These are phyloP conservation scores for Thymus mandschuricus DNA, from an alignment of 257 asterid species.

Conservation along the genomic window DNA sequence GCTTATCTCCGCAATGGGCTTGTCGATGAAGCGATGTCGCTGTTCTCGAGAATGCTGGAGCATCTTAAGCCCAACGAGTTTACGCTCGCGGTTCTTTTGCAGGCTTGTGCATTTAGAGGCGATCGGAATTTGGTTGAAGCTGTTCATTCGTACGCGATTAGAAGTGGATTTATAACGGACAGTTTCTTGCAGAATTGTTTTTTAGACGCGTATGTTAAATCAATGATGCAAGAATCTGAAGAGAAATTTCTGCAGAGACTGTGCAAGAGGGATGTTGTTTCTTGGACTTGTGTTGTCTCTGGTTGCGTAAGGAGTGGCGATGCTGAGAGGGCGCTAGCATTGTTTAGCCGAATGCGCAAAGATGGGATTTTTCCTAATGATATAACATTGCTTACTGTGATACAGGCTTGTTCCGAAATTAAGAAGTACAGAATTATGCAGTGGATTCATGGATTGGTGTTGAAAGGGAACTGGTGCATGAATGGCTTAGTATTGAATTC, in stretches of 20 bases:
- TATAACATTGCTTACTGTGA: constrained; percentile 36
- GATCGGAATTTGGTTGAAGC: constrained; percentile 31
- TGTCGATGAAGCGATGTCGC: constrained; percentile 27
- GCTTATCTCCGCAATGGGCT: constrained; percentile 37
- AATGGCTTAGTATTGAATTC: constrained; percentile 43
- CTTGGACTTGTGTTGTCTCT: constrained; percentile 54
- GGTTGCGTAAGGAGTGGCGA: constrained; percentile 37
- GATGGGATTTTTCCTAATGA: constrained; percentile 47
- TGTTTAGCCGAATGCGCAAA: constrained; percentile 44
- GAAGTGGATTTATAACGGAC: constrained; percentile 35
- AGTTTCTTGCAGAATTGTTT: constrained; percentile 43
- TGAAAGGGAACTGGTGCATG: constrained; percentile 41
- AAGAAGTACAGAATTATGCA: constrained; percentile 27
- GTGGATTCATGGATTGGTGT: constrained; percentile 51
- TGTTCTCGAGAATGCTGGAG: constrained; percentile 44
- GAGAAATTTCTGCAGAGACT: constrained; percentile 35
- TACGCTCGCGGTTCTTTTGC: constrained; percentile 45
- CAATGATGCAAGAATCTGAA: constrained; percentile 38
- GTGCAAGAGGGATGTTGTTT: constrained; percentile 42
- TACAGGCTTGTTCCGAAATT: constrained; percentile 43
- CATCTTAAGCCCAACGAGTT: constrained; percentile 55
- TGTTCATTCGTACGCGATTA: constrained; percentile 39
- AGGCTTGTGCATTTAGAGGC: constrained; percentile 43
- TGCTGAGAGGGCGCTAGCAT: constrained; percentile 35
- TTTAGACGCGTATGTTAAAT: constrained; percentile 48